Percentiles rank a stretch among this genome's conserved stretches.
Conservation (phyloP, 345 rosid species). For the Schrenkiella parvula region DNA sequence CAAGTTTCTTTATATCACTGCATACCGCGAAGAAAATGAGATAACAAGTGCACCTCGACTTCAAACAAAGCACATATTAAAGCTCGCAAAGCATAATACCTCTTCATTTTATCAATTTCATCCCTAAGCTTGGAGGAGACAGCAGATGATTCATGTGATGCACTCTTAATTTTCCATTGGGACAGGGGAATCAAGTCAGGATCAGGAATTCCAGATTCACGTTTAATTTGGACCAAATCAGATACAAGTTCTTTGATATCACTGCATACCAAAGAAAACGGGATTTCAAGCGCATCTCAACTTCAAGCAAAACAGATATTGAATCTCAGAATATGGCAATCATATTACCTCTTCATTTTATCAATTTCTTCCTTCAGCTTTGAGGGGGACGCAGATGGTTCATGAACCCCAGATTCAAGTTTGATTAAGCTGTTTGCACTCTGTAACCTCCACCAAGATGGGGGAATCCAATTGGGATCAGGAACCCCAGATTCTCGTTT, state of each 20-base stretch:
- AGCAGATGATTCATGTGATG: constrained; percentile 34
- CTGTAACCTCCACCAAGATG: constrained; percentile 54
- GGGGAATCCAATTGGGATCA: constrained; percentile 59
- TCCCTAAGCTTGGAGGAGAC: constrained; percentile 48
- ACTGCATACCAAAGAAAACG: constrained; percentile 36
- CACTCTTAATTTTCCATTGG: constrained; percentile 48
- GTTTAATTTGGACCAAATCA: constrained; percentile 54
- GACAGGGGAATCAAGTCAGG: constrained; percentile 56
- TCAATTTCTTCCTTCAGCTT: constrained; percentile 57
- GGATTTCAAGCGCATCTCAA: not conserved
- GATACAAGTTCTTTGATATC: constrained; percentile 48
- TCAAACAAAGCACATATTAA: not conserved
- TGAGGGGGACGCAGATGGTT: constrained; percentile 42
- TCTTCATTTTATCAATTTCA: constrained; percentile 57
- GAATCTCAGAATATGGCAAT: not conserved
- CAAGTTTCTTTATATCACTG: constrained; percentile 58
- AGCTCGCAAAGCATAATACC: constrained; percentile 28
- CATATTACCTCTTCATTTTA: constrained; percentile 48
- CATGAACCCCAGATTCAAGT: constrained; percentile 20
- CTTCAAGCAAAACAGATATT: not conserved
- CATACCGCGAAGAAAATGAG: constrained; percentile 20
- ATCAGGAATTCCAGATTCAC: constrained; percentile 60
- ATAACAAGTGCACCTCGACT: not conserved
- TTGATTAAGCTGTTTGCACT: not conserved
- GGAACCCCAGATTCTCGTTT: constrained; percentile 61